Percentiles rank a stretch among this genome's conserved stretches.
Conservation (phyloP, 768 basidiomycete species). For the Brasilioporus rufonigricans region DNA sequence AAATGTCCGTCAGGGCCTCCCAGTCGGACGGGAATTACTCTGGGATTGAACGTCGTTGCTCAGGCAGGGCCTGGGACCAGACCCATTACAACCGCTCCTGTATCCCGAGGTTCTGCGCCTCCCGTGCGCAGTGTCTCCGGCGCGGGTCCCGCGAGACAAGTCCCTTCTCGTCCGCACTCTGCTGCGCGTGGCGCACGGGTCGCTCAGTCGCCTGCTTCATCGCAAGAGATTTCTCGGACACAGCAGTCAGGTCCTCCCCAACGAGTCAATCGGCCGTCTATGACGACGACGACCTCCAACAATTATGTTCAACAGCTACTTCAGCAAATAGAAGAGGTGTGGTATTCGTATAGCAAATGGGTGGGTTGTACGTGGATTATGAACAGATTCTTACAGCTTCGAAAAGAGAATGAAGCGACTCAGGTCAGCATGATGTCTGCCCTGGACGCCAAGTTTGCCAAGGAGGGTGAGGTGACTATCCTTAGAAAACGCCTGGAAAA, state of each 20-base stretch:
- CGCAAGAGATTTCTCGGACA: conserved; percentile 20
- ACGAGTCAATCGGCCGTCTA: conserved; percentile 3
- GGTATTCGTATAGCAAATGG: conserved; percentile 12
- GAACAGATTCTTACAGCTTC: conserved; percentile 39
- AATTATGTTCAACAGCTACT: conserved; percentile 20
- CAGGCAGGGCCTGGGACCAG: conserved; percentile 9
- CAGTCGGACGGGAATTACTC: conserved; percentile 10
- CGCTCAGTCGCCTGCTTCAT: conserved; percentile 14
- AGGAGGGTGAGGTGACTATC: conserved; percentile 70
- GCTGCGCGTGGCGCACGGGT: conserved; percentile 12
- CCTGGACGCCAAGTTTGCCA: conserved; percentile 49
- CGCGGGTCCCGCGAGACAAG: conserved; percentile 10
- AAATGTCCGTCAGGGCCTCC: conserved; percentile 11
- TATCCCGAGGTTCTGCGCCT: conserved; percentile 14
- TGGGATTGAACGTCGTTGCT: conserved; percentile 8
- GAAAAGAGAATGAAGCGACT: conserved; percentile 46
- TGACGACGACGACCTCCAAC: background rate
- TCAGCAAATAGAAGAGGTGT: conserved; percentile 49
- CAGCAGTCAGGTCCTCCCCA: conserved; percentile 12
- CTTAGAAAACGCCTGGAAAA: conserved; percentile 67
- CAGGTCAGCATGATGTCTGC: conserved; percentile 47
- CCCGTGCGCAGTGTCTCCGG: conserved; percentile 9
- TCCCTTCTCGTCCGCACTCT: conserved; percentile 13
- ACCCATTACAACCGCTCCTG: conserved; percentile 6
- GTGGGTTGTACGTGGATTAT: conserved; percentile 11